These are phyloP conservation scores for Francoa sonchifolia DNA, from an alignment of 441 rosid species.

Conservation along the genomic window DNA sequence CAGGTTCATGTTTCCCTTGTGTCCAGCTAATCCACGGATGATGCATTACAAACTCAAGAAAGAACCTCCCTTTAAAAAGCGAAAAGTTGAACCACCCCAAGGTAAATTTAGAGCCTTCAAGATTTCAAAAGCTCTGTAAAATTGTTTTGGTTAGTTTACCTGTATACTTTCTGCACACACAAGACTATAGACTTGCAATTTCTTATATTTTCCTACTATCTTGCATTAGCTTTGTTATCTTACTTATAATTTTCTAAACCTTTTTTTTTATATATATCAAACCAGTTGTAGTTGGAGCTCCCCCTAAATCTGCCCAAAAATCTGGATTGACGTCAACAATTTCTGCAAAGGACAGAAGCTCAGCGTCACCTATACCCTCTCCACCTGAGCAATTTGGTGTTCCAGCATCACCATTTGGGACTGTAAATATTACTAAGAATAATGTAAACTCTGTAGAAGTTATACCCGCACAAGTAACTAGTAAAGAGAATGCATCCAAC, in stretches of 20 bases:
- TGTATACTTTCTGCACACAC: too few species aligned
- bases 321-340: slow-evolving; percentile 32
- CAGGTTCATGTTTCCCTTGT: slow-evolving; percentile 10
- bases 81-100: slow-evolving; percentile 64
- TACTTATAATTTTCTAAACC: slow-evolving; percentile 3
- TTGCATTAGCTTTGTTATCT: slow-evolving; percentile 1
- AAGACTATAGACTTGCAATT: too few species aligned
- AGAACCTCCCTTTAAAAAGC: slow-evolving; percentile 72
- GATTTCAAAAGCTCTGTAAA: not conserved
- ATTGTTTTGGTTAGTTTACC: too few species aligned
- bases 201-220: too few species aligned
- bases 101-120: slow-evolving; percentile 25
- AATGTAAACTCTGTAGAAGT: slow-evolving; percentile 29
- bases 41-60: slow-evolving; percentile 45
- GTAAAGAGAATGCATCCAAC: slow-evolving; percentile 34
- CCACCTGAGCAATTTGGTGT: slow-evolving; percentile 47
- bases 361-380: slow-evolving; percentile 67
- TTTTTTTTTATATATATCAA: slow-evolving; percentile 13
- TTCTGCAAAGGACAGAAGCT: slow-evolving; percentile 37
- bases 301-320: slow-evolving; percentile 42
- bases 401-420: slow-evolving; percentile 41
- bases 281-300: slow-evolving; percentile 35
- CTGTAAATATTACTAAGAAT: slow-evolving; percentile 35
- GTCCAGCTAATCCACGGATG: slow-evolving; percentile 71
- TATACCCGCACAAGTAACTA: slow-evolving; percentile 26